Evolutionary conservation across 2,329 filamentous ascomycete genomes (phyloP), one percentile per base, ranked within the genome.

Genomic region (Scedosporium aurantiacum): DNA sequence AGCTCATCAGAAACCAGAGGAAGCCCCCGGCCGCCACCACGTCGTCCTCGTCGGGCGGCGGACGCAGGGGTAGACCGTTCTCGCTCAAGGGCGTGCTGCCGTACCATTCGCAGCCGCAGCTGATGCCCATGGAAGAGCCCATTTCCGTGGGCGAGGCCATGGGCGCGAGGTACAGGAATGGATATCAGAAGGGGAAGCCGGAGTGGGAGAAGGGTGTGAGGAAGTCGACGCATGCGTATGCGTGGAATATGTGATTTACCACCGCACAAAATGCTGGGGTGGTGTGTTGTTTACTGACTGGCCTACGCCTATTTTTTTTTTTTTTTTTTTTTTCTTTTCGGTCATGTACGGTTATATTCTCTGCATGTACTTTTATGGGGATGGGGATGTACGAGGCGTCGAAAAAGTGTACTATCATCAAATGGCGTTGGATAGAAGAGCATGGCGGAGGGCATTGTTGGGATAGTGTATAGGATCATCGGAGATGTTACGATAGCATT

Each of bases 1-100:
- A 88, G 0, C 86, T 96, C 47, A 73, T 95, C 66, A 88, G 83
- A 64, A 81, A 86, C 1, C 71, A 79, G 61, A 79, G 74, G 62
- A 60, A 60, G n/a, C 58, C 58, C 4, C 32, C 58, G 1, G 21
- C 58, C 21, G n/a, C 58, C 14, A 18, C 8, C 7, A 28, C 41
- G 2, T 50, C 41, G 14, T 16, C 25, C 2, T 28, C 52, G 10
- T 54, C 57, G 10, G 64, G 27, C 37, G 55, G 56, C 52, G 45
- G 40, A 40, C 57, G 57, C 23, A 55, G 50, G 59, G 63, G 64
- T 16, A 28, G 63, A 23, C 64, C 64, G 5, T 60, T 64, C 43
- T 63, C 68, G 5, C 61, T 71, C 40, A 69, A 70, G 61, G 66
- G 64, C 37, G 68, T 73, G 18, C 66, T 74, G n/a, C 74, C 74